These are phyloP conservation scores for Trametes sp. DNA, from an alignment of 1,284 basidiomycete genomes.

Conservation along the genomic window DNA sequence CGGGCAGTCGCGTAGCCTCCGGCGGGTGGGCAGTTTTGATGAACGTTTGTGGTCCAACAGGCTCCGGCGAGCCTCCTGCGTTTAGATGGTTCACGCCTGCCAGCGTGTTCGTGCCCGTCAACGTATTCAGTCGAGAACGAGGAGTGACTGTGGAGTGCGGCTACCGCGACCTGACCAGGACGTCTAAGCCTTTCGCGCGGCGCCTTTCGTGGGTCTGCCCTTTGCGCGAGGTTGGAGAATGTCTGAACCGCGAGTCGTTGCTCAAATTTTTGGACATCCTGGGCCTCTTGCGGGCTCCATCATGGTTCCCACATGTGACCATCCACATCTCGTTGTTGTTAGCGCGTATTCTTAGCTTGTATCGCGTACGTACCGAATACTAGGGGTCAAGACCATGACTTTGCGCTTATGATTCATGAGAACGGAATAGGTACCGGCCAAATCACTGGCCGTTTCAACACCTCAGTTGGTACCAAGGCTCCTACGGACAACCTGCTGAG, in stretches of 20 bases:
- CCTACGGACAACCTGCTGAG: too few relatives aligned
- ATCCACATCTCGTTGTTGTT: too few relatives aligned
- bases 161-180: neutral
- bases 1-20: too few relatives aligned
- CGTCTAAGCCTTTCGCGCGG: neutral
- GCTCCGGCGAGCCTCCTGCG: neutral
- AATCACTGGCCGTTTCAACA: too few relatives aligned
- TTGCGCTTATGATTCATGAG: too few relatives aligned
- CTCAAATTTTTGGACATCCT: constrained; percentile 4
- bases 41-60: too few relatives aligned
- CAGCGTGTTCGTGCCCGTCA: constrained; percentile 4
- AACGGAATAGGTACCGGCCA: too few relatives aligned
- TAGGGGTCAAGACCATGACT: too few relatives aligned
- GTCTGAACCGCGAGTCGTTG: neutral
- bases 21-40: neutral
- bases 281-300: neutral
- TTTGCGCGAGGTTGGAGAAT: neutral
- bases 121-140: constrained; percentile 1
- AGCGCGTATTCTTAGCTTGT: too few relatives aligned
- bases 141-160: neutral
- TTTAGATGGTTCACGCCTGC: neutral
- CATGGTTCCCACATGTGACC: too few relatives aligned
- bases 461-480: too few relatives aligned
- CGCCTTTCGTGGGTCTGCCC: constrained; percentile 5
- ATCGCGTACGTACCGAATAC: too few relatives aligned